Percentiles rank a stretch among this genome's conserved stretches.
Evolutionary conservation across 75 land plant species (phyloP).

Genomic region (Picea sitchensis): DNA sequence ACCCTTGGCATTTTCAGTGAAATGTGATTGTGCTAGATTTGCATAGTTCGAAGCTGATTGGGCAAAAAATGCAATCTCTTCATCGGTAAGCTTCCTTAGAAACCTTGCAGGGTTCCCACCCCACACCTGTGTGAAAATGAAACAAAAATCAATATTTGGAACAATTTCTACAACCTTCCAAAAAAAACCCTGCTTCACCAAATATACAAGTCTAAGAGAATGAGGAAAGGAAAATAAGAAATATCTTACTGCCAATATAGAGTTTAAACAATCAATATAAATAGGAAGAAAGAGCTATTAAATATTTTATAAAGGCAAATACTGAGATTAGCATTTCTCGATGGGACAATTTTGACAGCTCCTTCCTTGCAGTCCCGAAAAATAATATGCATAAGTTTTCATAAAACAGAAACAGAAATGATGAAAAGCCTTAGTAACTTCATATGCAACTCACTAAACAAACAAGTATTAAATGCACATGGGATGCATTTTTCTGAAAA

Average conservation of each 20-base stretch:
- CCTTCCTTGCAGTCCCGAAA: neutral
- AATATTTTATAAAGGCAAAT: neutral
- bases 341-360: neutral
- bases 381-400: no score
- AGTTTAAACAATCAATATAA: neutral
- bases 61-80: slow-evolving; percentile 70
- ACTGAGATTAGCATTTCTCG: neutral
- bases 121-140: slow-evolving; percentile 61
- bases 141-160: neutral
- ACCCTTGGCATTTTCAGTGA: slow-evolving; percentile 79
- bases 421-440: no score
- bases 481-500: no score
- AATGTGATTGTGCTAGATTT: slow-evolving; percentile 71
- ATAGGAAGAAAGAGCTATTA: neutral
- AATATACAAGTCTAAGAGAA: neutral
- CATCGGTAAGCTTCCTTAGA: slow-evolving; percentile 84
- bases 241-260: neutral
- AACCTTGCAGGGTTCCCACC: slow-evolving; percentile 95
- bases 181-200: neutral
- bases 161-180: neutral
- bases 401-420: no score
- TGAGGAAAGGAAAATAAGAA: neutral
- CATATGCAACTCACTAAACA: no score
- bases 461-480: no score
- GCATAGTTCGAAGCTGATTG: slow-evolving; percentile 69